These are phyloP conservation scores for Candida methanosorbosa DNA, from an alignment of 805 yeast genomes.

Conservation along the genomic window DNA sequence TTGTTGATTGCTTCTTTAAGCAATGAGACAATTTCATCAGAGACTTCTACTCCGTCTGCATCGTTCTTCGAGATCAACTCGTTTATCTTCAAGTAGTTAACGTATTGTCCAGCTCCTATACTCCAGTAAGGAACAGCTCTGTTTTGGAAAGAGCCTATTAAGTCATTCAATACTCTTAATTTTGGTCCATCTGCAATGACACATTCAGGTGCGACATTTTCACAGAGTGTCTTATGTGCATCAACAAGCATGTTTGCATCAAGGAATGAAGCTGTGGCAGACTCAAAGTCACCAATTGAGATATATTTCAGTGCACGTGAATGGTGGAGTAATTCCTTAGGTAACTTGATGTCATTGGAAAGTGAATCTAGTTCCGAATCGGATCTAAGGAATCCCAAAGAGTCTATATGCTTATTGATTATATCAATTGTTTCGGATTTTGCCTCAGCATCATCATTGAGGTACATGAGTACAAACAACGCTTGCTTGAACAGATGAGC, in stretches of 20 bases:
- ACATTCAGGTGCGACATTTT: slow-evolving; percentile 63
- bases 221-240: slow-evolving; percentile 53
- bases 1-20: slow-evolving; percentile 35
- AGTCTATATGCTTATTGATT: slow-evolving; percentile 25
- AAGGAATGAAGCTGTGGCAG: slow-evolving; percentile 53
- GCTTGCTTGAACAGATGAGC: slow-evolving; percentile 50
- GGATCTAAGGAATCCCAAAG: slow-evolving; percentile 19
- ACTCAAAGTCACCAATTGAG: slow-evolving; percentile 39
- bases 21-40: slow-evolving; percentile 9
- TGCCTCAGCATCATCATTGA: slow-evolving; percentile 38
- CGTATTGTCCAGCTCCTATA: slow-evolving; percentile 51
- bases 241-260: slow-evolving; percentile 50
- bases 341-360: slow-evolving; percentile 34
- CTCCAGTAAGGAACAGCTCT: slow-evolving; percentile 37
- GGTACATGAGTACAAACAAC: slow-evolving; percentile 52
- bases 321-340: slow-evolving; percentile 38
- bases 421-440: slow-evolving; percentile 29
- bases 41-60: slow-evolving; percentile 4
- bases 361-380: slow-evolving; percentile 26
- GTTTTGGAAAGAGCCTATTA: slow-evolving; percentile 37
- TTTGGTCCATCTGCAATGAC: slow-evolving; percentile 39
- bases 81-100: slow-evolving; percentile 34
- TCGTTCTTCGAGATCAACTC: slow-evolving; percentile 7
- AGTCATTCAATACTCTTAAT: slow-evolving; percentile 18
- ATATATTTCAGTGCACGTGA: slow-evolving; percentile 54